These are phyloP conservation scores for Mycena alexandri DNA, from an alignment of 768 basidiomycete species.

Conservation along the genomic window DNA sequence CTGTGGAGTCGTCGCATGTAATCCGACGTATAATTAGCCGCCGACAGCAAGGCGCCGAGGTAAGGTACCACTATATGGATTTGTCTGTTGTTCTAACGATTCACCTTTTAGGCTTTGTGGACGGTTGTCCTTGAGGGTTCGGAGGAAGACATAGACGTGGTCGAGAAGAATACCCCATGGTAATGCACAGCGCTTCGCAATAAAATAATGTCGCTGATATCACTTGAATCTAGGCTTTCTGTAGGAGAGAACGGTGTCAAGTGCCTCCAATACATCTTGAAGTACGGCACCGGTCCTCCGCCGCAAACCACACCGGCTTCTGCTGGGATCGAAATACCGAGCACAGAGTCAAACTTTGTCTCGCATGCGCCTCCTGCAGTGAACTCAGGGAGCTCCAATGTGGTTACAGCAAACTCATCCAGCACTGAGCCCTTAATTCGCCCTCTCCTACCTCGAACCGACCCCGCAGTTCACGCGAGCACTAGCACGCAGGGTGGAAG, in stretches of 20 bases:
- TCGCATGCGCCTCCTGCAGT: no score
- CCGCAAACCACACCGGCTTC: not conserved
- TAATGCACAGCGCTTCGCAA: not conserved
- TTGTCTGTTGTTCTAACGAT: no score
- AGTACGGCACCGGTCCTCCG: not conserved
- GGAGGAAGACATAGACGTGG: not conserved
- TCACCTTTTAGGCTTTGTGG: not conserved
- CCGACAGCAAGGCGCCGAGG: not conserved
- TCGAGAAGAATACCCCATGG: not conserved
- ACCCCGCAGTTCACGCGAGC: no score
- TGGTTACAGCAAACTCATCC: not conserved
- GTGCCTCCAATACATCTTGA: slow-evolving; percentile 6
- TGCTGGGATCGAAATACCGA: no score
- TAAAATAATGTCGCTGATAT: not conserved
- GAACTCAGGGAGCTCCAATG: not conserved
- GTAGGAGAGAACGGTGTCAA: not conserved
- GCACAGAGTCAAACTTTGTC: no score
- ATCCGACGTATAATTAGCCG: slow-evolving; percentile 1
- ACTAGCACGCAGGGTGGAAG: no score
- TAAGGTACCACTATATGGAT: not conserved
- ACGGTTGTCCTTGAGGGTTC: slow-evolving; percentile 11
- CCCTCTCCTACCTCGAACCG: no score
- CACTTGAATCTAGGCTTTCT: not conserved
- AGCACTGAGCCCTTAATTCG: not conserved
- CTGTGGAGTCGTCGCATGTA: not conserved